Percentiles rank a stretch among this genome's conserved stretches.
phyloP scores from a whole-genome alignment of 1,284 basidiomycete genomes.

The Peniophora sp. region DNA sequence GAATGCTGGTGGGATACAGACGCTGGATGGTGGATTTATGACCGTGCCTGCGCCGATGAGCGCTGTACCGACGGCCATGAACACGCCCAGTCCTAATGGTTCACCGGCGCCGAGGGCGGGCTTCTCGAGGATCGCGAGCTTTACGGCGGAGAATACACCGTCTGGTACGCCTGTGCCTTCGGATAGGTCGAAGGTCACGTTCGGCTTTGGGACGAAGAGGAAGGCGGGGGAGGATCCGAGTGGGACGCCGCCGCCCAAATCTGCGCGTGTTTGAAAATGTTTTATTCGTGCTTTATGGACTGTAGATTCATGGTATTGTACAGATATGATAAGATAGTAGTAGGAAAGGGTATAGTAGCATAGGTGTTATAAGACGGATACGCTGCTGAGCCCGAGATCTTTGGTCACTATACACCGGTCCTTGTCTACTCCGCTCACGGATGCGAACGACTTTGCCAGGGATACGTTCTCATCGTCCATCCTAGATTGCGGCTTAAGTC shows the following conservation, averaged over 20 bases:
- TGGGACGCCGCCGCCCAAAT: constrained; percentile 39
- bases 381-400: constrained; percentile 66
- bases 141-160: constrained; percentile 35
- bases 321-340: background rate
- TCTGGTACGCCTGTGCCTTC: constrained; percentile 45
- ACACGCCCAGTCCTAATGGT: constrained; percentile 37
- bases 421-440: constrained; percentile 58
- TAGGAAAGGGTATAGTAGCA: background rate
- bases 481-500: constrained; percentile 31
- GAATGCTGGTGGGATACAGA: constrained; percentile 31
- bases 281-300: background rate
- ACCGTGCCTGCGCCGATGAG: constrained; percentile 52
- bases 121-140: constrained; percentile 64
- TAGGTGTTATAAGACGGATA: constrained; percentile 34
- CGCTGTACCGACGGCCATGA: constrained; percentile 28
- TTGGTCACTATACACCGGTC: constrained; percentile 59
- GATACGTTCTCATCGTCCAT: constrained; percentile 75
- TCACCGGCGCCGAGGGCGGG: constrained; percentile 68
- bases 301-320: background rate
- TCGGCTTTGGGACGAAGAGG: constrained; percentile 70
- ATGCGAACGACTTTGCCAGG: constrained; percentile 67
- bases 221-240: constrained; percentile 60
- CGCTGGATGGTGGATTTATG: constrained; percentile 59
- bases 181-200: constrained; percentile 65
- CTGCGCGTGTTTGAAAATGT: constrained; percentile 6